Conservation (phyloP, 345 rosid genomes). For the Aquilaria yunnanensis region DNA sequence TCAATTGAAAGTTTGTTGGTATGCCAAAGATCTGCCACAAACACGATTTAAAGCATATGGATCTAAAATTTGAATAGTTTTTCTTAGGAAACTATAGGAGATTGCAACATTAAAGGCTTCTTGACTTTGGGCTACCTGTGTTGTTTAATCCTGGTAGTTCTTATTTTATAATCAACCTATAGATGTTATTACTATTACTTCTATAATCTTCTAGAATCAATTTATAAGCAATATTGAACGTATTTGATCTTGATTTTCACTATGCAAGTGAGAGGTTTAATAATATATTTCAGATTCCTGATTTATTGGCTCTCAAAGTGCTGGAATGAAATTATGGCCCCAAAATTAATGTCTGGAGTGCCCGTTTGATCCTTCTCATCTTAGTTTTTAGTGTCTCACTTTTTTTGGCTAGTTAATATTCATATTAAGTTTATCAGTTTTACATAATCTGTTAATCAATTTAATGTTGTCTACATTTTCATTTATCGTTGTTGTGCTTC, state of each 20-base stretch:
- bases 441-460: background rate
- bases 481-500: background rate
- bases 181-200: too few species aligned
- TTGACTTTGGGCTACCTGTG: slow-evolving; percentile 95
- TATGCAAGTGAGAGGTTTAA: slow-evolving; percentile 69
- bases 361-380: slow-evolving; percentile 90
- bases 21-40: slow-evolving; percentile 58
- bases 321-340: slow-evolving; percentile 82
- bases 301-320: slow-evolving; percentile 99
- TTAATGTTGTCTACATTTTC: background rate
- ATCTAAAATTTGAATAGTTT: slow-evolving; percentile 69
- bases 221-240: background rate
- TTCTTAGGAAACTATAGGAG: slow-evolving; percentile 75
- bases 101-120: slow-evolving; percentile 67
- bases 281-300: slow-evolving; percentile 97
- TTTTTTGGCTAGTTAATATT: slow-evolving; percentile 89
- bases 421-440: background rate
- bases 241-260: slow-evolving; percentile 12
- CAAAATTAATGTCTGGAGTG: slow-evolving; percentile 96
- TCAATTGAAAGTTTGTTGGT: slow-evolving; percentile 19
- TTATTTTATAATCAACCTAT: background rate
- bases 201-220: too few species aligned
- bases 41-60: too few species aligned
- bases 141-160: slow-evolving; percentile 87
- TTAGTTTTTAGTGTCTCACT: slow-evolving; percentile 94